Conservation (phyloP, 1,284 basidiomycete species). For the Rhodofomes roseus region DNA sequence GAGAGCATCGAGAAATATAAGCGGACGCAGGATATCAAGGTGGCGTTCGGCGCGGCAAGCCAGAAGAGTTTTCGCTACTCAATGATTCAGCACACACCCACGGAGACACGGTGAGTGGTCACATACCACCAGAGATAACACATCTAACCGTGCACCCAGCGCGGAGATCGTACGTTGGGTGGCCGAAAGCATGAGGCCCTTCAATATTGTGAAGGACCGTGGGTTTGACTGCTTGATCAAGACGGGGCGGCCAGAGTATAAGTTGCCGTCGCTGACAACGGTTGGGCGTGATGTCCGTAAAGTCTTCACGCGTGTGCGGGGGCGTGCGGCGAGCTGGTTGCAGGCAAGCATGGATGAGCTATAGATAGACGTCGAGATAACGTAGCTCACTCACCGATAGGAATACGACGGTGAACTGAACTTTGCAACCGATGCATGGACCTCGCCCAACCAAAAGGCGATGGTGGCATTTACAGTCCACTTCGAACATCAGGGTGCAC, state of each 20-base stretch:
- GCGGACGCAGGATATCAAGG: slow-evolving; percentile 4
- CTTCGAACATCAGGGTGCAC: neutral
- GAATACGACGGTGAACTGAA: neutral
- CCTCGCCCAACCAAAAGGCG: neutral
- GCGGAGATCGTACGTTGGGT: neutral
- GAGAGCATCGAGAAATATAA: slow-evolving; percentile 2
- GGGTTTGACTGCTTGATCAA: slow-evolving; percentile 4
- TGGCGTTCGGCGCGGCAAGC: slow-evolving; percentile 4
- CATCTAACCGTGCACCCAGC: neutral
- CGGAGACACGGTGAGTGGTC: neutral
- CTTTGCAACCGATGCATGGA: neutral
- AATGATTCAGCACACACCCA: neutral
- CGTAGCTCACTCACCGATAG: no score
- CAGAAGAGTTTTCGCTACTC: neutral
- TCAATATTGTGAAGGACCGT: slow-evolving; percentile 13
- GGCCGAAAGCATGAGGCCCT: slow-evolving; percentile 12
- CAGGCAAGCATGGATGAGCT: slow-evolving; percentile 8
- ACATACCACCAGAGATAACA: no score
- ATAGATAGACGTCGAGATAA: no score
- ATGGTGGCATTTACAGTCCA: neutral
- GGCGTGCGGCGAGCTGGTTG: slow-evolving; percentile 2
- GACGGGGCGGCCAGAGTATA: slow-evolving; percentile 7
- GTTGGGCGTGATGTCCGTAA: slow-evolving; percentile 13
- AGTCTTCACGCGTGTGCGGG: slow-evolving; percentile 9
- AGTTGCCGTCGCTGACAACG: slow-evolving; percentile 10